Evolutionary conservation across 2,329 filamentous ascomycete species (phyloP).

Genomic region (Harringtonia lauricola): DNA sequence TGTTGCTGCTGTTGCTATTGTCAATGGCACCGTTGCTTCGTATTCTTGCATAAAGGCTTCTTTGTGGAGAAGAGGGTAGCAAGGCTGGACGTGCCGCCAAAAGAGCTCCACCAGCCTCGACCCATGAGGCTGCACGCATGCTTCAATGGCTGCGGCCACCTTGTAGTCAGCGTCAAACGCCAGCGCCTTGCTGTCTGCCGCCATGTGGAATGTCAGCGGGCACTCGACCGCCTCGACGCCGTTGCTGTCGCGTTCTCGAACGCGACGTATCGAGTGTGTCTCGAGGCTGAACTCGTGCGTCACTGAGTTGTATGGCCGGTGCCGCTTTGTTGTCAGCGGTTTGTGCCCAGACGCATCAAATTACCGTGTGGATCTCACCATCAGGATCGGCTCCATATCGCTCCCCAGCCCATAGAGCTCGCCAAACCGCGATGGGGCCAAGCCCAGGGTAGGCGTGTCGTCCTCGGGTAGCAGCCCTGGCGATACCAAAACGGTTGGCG

Average conservation of each 20-base stretch:
- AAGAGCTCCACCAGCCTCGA: constrained; percentile 49
- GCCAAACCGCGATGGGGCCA: constrained; percentile 16
- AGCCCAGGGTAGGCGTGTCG: constrained; percentile 15
- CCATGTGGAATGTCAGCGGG: constrained; percentile 22
- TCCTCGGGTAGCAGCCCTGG: background rate
- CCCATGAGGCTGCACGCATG: constrained; percentile 46
- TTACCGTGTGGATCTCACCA: no score
- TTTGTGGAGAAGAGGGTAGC: constrained; percentile 38
- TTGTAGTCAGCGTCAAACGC: constrained; percentile 14
- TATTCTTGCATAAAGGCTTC: constrained; percentile 32
- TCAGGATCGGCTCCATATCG: constrained; percentile 23
- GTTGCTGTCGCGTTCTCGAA: constrained; percentile 14
- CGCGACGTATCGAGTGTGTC: constrained; percentile 7
- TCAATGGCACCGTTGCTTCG: constrained; percentile 27
- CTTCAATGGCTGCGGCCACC: constrained; percentile 34
- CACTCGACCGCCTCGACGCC: constrained; percentile 17
- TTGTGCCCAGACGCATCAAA: no score
- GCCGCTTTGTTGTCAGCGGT: background rate
- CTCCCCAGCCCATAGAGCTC: constrained; percentile 22
- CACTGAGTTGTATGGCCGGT: constrained; percentile 4
- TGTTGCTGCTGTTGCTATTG: constrained; percentile 15
- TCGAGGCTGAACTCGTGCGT: constrained; percentile 7
- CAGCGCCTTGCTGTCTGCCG: constrained; percentile 19
- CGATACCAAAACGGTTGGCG: background rate
- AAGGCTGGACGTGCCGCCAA: constrained; percentile 43